Evolutionary conservation across 306 rosid genomes (phyloP), one percentile per base, ranked within the genome.

Genomic region (Dryas octopetala): DNA sequence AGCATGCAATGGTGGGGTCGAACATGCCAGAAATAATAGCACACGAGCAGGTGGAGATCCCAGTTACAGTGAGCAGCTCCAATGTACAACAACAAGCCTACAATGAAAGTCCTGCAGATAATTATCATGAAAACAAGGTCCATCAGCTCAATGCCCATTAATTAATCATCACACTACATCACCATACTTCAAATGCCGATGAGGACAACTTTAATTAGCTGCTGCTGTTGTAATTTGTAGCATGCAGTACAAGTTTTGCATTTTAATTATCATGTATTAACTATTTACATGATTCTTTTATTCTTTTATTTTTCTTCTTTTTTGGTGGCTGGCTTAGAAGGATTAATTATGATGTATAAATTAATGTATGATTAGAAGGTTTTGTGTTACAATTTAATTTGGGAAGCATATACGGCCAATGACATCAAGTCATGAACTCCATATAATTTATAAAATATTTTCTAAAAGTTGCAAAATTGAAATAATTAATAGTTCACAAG

Each of bases 1-100:
- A 86, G 73, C 91, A 84, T 46, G 81, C 81, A 28, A 79, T 86
- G 83, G 86, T 82, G 59, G 85, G 87, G 45, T 68, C 85, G 9
- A 81, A 88, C 62, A 77, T 88, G 75, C 79, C 69, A 12, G 88
- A 83, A 10, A 84, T 88, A 64, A 81, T 88, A 80, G 63, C 80
- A 77, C 89, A 81, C 72, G 85, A 84, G 6, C 92, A 90, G 2
- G 74, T 86, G 48, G 88, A 81, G 53, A 48, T 86, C 32, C 91
- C 89, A 26, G 83, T 85, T 43, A 76, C 89, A 40, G 83, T 85
- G 40, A 76, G 87, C 44, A 81, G 83, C 68, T 82, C 88, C 26
- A 87, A 81, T 68, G 69, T 86, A 71, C 88, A 32, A 32, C 38
- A 32, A 32, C 38, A 82, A 70, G 76, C 79, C 4, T 78, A 71